Evolutionary conservation across 495 filamentous ascomycete genomes (phyloP).

Genomic region (Jackrogersella minutella): DNA sequence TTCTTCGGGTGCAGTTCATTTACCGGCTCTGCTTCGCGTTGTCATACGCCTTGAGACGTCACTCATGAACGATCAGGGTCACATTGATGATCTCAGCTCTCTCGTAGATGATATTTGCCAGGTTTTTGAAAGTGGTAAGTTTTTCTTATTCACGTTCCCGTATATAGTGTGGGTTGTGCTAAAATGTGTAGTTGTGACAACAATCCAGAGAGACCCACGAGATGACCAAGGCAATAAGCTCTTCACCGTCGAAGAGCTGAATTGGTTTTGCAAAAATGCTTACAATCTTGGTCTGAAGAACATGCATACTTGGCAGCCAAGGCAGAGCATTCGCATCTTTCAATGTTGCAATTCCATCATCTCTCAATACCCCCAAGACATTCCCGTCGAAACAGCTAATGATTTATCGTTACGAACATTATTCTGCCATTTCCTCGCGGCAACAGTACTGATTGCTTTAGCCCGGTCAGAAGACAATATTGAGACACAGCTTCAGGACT

Average conservation of each 20-base stretch:
- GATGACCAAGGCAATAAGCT: slow-evolving; percentile 45
- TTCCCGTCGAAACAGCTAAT: slow-evolving; percentile 45
- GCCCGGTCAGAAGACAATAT: slow-evolving; percentile 71
- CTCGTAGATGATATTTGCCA: slow-evolving; percentile 63
- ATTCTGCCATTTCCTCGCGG: slow-evolving; percentile 73
- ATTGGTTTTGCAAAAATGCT: slow-evolving; percentile 82
- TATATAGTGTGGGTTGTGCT: slow-evolving; percentile 14
- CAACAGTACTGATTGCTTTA: slow-evolving; percentile 64
- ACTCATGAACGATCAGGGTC: slow-evolving; percentile 56
- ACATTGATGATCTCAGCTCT: slow-evolving; percentile 19
- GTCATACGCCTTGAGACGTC: slow-evolving; percentile 66
- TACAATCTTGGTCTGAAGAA: slow-evolving; percentile 77
- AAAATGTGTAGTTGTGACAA: slow-evolving; percentile 51
- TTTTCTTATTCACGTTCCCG: neutral
- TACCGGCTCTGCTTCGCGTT: slow-evolving; percentile 73
- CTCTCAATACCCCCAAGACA: slow-evolving; percentile 63
- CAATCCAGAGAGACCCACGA: slow-evolving; percentile 53
- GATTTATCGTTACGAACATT: slow-evolving; percentile 67
- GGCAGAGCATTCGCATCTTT: slow-evolving; percentile 64
- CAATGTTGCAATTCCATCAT: slow-evolving; percentile 68
- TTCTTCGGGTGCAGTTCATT: slow-evolving; percentile 62
- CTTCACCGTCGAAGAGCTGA: slow-evolving; percentile 68
- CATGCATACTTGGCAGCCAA: slow-evolving; percentile 62
- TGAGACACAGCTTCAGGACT: slow-evolving; percentile 66
- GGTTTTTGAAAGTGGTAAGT: slow-evolving; percentile 69